Conservation (phyloP, 768 basidiomycete species). For the Mycena floridula region DNA sequence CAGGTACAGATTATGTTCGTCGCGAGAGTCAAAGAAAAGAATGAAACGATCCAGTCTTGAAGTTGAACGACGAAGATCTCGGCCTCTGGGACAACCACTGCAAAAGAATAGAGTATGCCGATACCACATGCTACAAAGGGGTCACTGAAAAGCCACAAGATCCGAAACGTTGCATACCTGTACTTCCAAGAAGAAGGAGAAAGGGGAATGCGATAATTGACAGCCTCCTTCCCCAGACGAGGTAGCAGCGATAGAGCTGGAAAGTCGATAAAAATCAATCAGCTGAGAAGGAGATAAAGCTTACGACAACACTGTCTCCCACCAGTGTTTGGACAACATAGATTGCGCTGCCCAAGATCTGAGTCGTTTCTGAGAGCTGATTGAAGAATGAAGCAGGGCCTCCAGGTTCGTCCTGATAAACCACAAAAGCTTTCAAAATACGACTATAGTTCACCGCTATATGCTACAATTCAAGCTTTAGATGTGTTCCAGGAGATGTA, state of each 20-base stretch:
- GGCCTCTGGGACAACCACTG: not conserved
- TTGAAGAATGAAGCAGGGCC: not conserved
- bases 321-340: conserved; percentile 9
- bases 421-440: not conserved
- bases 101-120: conserved; percentile 1
- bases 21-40: conserved; percentile 13
- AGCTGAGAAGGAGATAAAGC: not conserved
- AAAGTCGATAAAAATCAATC: not conserved
- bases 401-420: conserved; percentile 1
- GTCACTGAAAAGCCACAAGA: not conserved
- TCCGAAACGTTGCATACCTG: not conserved
- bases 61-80: conserved; percentile 1
- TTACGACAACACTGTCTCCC: conserved; percentile 12
- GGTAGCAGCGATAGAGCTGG: conserved; percentile 8
- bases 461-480: not conserved
- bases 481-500: not conserved
- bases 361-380: conserved; percentile 1
- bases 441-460: not conserved
- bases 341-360: conserved; percentile 7
- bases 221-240: conserved; percentile 3
- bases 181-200: not conserved
- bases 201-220: not conserved
- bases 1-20: conserved; percentile 17
- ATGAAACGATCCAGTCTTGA: conserved; percentile 9
- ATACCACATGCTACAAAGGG: not conserved